Evolutionary conservation across 2,329 filamentous ascomycete species (phyloP), one percentile per base, ranked within the genome.

Genomic region (Cytospora chrysosperma): DNA sequence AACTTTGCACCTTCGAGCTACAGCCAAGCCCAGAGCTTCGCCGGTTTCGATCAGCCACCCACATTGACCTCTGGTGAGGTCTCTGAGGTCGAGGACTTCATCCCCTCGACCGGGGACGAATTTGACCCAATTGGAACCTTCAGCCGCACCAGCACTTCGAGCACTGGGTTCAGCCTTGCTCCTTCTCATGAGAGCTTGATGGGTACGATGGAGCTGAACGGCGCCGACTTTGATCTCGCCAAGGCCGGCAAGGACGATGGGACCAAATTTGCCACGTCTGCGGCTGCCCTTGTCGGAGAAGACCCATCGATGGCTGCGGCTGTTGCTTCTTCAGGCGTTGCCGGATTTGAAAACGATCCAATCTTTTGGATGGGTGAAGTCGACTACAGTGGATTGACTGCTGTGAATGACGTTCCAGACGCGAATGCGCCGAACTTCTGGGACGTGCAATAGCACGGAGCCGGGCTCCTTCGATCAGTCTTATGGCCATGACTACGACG

Each of bases 11-110:
- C 82, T 15, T 82, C 83, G 10, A 82, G 81, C 70, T 84, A 85
- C 70, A 81, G 84, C 72, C 81, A 86, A 73, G 77, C 82, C 28
- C 81, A 78, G 64, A 80, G 81, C 70, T 84, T 82, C 70, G 80
- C 78, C 66, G 81, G 81, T 43, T 83, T 82, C 67, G 84, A 85
- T 70, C 82, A 82, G 67, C 79, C 82, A 30, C 79, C 81, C 56
- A 77, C 82, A 56, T 72, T 88, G 69, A 88, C 85, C 10, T 89
- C 87, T 15, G 87, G 87, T 40, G 86, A 89, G 65, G 86, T 88
- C 10, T 89, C 86, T 12, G 86, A 89, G 71, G 85, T 85, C 6
- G 87, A 89, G 66, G 87, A 89, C 68, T 81, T 82, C 56, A 72
- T 76, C 27, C 74, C 75, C 26, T 74, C 77, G 49, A 76, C 76